Evolutionary conservation across 1,139 yeast genomes (phyloP), one percentile per base, ranked within the genome.

Genomic region (Yamadazyma songkhlaensis): DNA sequence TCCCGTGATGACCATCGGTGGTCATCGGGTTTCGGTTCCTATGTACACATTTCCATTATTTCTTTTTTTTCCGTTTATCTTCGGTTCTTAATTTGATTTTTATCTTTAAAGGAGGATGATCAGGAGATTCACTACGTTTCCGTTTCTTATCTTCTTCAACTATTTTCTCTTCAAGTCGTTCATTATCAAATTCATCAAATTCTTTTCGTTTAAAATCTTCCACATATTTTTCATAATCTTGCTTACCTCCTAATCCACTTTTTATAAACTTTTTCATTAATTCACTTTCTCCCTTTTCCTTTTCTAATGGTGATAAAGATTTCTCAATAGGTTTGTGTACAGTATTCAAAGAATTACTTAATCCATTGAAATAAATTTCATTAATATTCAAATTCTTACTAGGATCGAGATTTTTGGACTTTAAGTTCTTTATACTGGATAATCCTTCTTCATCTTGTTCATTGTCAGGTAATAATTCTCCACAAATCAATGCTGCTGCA

Each of bases 401-500:
- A 1, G 77, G 73, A 46, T 72, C 74, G 33, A 71, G 42, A 10
- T 59, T 57, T 42, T 72, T 64, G 12, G 60, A 62, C 42, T 59
- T 58, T 44, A 82, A 60, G 37, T 60, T 66, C 34, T 60, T 57
- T 13, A 77, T 47, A 25, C 79, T 72, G 5, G 62, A 62, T 30
- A 74, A 47, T 0, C 85, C 83, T 39, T 68, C 72, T 13, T 73
- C 73, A 47, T 82, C 86, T 52, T 82, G 89, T 40, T 77, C 81
- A 12, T 65, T 68, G 24, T 69, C 75, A 0, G 78, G 77, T 20
- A 82, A 54, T 1, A 79, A 66, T 27, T 70, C 74, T 20, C 90
- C 92, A 56, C 92, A 85, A 29, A 67, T 71, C 41, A 81, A 60
- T 0, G 90, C 89, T 1, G 94, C 90, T 9, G 83, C 76, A 46